These are phyloP conservation scores for Fragilaria radians DNA, from an alignment of 108 stramenopile genomes.

Conservation along the genomic window DNA sequence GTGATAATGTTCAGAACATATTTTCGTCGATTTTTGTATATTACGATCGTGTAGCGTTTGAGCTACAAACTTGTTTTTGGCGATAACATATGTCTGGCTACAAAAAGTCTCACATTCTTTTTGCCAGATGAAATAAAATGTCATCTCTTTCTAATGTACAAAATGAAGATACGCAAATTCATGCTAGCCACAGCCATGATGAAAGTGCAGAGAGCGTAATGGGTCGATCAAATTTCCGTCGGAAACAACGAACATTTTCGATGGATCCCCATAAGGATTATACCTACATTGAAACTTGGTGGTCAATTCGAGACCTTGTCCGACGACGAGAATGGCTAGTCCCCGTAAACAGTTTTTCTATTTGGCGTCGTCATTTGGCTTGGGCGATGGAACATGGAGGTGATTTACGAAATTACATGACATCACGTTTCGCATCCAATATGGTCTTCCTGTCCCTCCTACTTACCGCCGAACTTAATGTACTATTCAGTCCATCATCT, in stretches of 20 bases:
- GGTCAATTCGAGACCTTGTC: conserved; percentile 27
- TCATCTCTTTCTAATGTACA: no score
- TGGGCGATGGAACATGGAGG: conserved; percentile 53
- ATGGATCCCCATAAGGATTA: conserved; percentile 28
- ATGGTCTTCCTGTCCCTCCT: conserved; percentile 74
- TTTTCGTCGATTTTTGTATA: no score
- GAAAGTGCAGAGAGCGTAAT: no score
- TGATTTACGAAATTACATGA: conserved; percentile 45
- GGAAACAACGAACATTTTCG: conserved; percentile 49
- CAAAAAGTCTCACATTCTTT: no score
- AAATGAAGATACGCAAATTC: no score
- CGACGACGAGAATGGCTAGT: conserved; percentile 38
- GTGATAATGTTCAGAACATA: no score
- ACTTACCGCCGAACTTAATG: conserved; percentile 38
- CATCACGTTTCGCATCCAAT: conserved; percentile 40
- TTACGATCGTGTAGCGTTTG: no score
- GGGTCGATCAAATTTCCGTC: no score
- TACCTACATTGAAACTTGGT: conserved; percentile 27
- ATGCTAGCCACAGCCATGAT: no score
- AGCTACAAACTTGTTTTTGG: no score
- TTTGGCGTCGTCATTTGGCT: conserved; percentile 52
- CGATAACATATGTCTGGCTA: no score
- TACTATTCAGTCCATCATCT: conserved; percentile 43
- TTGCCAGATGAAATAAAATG: no score
- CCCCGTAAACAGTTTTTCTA: conserved; percentile 39